A percentile compares a stretch with the other conserved stretches of the same genome.
Evolutionary conservation across 139 green algal genomes (phyloP).

Genomic region (Chlorella sp.): DNA sequence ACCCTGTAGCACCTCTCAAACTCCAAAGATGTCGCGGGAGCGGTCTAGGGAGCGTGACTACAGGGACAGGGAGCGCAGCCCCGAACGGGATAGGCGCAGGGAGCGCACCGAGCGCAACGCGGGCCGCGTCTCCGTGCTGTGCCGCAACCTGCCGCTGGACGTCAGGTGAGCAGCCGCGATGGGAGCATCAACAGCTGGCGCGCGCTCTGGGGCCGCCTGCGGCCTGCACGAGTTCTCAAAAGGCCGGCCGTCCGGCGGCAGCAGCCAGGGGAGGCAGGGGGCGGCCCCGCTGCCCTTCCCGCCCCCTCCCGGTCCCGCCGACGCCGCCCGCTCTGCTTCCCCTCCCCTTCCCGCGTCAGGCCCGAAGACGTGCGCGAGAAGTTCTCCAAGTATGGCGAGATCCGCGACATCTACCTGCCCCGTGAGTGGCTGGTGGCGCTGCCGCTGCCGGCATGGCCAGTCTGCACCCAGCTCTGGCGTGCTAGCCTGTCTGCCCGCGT

Average conservation of each 20-base stretch:
- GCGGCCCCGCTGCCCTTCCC: too few species aligned
- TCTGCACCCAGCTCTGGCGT: too few species aligned
- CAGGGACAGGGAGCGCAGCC: not conserved
- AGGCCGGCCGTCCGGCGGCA: too few species aligned
- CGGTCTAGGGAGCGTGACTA: not conserved
- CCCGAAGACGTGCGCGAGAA: conserved; percentile 63
- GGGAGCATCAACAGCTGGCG: too few species aligned
- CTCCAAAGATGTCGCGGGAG: not conserved
- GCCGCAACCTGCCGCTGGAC: conserved; percentile 77
- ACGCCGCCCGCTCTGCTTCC: not conserved
- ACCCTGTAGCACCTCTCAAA: not conserved
- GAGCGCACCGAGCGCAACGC: not conserved
- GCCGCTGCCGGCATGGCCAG: too few species aligned
- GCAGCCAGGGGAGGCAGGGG: too few species aligned
- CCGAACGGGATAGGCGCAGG: not conserved
- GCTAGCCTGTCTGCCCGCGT: too few species aligned
- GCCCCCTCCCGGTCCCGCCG: too few species aligned
- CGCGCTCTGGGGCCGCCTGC: too few species aligned
- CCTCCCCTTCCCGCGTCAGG: conserved; percentile 34
- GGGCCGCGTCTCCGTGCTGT: conserved; percentile 52
- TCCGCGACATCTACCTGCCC: conserved; percentile 84
- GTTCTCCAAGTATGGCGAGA: conserved; percentile 70
- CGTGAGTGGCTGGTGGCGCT: too few species aligned
- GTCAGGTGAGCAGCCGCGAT: conserved; percentile 48
- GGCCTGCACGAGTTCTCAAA: too few species aligned